Conservation (phyloP, 768 basidiomycete genomes). For the Kwoniella mangroviensis region DNA sequence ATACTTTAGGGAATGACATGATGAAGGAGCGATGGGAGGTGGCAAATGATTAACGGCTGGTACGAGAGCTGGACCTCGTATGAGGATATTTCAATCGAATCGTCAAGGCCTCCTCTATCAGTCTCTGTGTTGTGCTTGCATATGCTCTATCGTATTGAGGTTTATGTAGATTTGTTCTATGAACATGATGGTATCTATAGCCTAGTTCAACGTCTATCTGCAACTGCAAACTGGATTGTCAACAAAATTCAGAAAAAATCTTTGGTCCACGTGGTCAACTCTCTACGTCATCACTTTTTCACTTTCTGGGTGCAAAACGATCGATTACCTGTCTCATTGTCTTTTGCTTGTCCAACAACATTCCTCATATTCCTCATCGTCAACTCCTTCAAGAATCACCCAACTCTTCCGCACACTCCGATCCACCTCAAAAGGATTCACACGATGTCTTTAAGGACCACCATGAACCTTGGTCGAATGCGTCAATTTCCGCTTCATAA, state of each 20-base stretch:
- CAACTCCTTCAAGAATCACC: no score
- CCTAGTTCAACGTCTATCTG: neutral
- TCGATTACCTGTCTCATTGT: conserved; percentile 9
- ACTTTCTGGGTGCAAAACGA: neutral
- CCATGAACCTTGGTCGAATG: neutral
- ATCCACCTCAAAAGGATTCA: neutral
- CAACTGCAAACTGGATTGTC: neutral
- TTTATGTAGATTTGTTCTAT: neutral
- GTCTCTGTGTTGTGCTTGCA: no score
- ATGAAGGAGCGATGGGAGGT: conserved; percentile 2
- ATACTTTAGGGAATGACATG: conserved; percentile 67
- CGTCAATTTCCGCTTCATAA: neutral
- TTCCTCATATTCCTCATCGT: conserved; percentile 4
- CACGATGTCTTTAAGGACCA: conserved; percentile 7
- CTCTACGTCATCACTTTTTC: conserved; percentile 23
- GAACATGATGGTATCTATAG: no score
- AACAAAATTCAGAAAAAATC: conserved; percentile 10
- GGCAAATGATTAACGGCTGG: conserved; percentile 1
- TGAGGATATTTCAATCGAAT: no score
- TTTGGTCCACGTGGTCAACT: conserved; percentile 3
- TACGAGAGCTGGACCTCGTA: no score
- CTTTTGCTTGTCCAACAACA: neutral
- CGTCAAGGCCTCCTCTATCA: no score
- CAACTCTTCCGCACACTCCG: no score
- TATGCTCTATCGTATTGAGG: neutral